Conservation (phyloP, 2,329 filamentous ascomycete species). For the Beauveria sp. region DNA sequence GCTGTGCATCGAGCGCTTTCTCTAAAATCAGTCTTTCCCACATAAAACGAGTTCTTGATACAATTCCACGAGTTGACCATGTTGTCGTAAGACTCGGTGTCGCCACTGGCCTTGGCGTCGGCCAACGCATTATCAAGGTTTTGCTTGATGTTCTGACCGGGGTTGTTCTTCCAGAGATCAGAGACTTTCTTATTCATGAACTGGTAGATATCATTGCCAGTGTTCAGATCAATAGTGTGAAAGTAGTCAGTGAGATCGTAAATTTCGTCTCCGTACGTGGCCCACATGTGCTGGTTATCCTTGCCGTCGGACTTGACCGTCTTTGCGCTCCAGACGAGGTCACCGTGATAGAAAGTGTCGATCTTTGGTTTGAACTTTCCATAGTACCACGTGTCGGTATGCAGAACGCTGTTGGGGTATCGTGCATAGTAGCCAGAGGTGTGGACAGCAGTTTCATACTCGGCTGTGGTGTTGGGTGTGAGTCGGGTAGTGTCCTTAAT, state of each 20-base stretch:
- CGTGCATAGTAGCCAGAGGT: conserved; percentile 56
- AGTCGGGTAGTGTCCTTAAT: conserved; percentile 49
- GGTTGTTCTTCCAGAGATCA: conserved; percentile 62
- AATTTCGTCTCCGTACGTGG: conserved; percentile 65
- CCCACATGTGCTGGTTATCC: conserved; percentile 66
- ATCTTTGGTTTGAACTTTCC: conserved; percentile 69
- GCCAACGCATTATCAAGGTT: conserved; percentile 51
- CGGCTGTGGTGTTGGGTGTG: conserved; percentile 56
- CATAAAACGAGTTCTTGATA: conserved; percentile 74
- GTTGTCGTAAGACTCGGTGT: conserved; percentile 40
- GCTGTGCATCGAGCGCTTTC: conserved; percentile 67
- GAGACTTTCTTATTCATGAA: conserved; percentile 67
- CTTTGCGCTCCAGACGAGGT: conserved; percentile 63
- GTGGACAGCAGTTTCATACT: conserved; percentile 54
- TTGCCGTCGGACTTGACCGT: conserved; percentile 59
- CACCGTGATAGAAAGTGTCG: conserved; percentile 78
- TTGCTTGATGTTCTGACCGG: conserved; percentile 70
- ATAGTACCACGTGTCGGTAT: conserved; percentile 68
- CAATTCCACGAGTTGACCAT: conserved; percentile 68
- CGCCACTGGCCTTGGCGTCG: conserved; percentile 37
- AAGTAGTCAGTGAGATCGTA: conserved; percentile 94
- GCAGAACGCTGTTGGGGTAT: conserved; percentile 50
- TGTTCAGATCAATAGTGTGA: conserved; percentile 56
- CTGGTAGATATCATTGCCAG: conserved; percentile 49
- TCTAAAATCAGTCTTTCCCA: conserved; percentile 80